Conservation (phyloP, 176 grass and related monocot species). For the Carex kokanica region DNA sequence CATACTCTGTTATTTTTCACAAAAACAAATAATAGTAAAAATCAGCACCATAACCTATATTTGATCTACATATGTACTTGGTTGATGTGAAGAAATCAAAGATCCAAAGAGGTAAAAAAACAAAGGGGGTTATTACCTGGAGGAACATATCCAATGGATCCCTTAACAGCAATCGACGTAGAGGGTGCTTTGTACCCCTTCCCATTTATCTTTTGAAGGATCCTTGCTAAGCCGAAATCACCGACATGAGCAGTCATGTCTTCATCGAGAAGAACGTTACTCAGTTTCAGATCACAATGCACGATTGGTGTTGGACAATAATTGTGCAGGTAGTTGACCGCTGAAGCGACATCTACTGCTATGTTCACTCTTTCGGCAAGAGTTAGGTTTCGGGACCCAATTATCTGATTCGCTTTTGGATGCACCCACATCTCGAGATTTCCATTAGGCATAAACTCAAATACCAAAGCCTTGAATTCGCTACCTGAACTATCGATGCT, state of each 20-base stretch:
- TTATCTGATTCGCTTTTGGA: neutral
- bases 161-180: constrained; percentile 26
- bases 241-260: constrained; percentile 34
- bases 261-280: constrained; percentile 44
- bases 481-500: constrained; percentile 33
- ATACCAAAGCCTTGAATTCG: constrained; percentile 55
- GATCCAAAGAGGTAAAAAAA: neutral
- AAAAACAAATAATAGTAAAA: neutral
- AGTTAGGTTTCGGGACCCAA: constrained; percentile 19
- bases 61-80: neutral
- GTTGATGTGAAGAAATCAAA: neutral
- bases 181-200: neutral
- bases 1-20: constrained; percentile 36
- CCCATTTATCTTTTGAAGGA: constrained; percentile 8
- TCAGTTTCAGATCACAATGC: constrained; percentile 54
- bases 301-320: constrained; percentile 31
- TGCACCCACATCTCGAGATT: constrained; percentile 55
- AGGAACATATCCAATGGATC: constrained; percentile 36
- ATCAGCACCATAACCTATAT: neutral
- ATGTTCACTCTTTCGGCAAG: constrained; percentile 36
- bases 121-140: constrained; percentile 22
- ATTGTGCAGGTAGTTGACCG: constrained; percentile 42
- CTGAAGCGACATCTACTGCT: constrained; percentile 35
- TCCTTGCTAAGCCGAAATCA: constrained; percentile 48
- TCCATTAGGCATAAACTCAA: constrained; percentile 46